phyloP scores from a whole-genome alignment of 108 stramenopile species.

The Cyclotella sp. region DNA sequence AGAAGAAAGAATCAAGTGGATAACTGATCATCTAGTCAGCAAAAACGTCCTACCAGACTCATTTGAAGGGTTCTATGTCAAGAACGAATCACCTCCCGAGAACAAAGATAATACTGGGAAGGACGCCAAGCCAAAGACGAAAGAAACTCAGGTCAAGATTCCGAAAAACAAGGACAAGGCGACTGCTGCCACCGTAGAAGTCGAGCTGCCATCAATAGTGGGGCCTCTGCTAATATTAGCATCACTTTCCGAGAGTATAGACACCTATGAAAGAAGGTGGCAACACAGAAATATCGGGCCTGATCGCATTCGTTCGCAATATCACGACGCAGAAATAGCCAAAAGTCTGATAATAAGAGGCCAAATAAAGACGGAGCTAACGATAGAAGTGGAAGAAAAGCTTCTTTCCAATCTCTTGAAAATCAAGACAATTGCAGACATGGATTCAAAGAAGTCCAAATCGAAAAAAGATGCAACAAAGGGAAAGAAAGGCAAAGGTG shows the following conservation, averaged over 20 bases:
- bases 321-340: slow-evolving; percentile 77
- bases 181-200: slow-evolving; percentile 20
- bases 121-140: slow-evolving; percentile 48
- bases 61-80: slow-evolving; percentile 64
- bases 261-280: slow-evolving; percentile 69
- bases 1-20: slow-evolving; percentile 82
- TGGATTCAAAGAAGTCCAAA: slow-evolving; percentile 58
- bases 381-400: slow-evolving; percentile 77
- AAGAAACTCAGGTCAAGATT: slow-evolving; percentile 10
- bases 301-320: slow-evolving; percentile 66
- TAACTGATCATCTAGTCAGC: slow-evolving; percentile 68
- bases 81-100: slow-evolving; percentile 32
- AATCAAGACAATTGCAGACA: slow-evolving; percentile 63
- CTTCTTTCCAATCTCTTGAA: slow-evolving; percentile 72
- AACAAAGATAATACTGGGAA: slow-evolving; percentile 46
- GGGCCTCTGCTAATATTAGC: slow-evolving; percentile 59
- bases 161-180: slow-evolving; percentile 21
- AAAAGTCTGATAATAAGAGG: slow-evolving; percentile 67
- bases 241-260: slow-evolving; percentile 37
- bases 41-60: slow-evolving; percentile 65
- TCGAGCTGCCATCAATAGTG: slow-evolving; percentile 54
- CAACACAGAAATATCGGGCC: slow-evolving; percentile 64
- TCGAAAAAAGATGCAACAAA: slow-evolving; percentile 50
- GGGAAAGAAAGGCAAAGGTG: slow-evolving; percentile 59
- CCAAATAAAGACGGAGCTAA: slow-evolving; percentile 62